phyloP scores from a whole-genome alignment of 2,329 filamentous ascomycete species.

The Fusarium tanahbumbuense region DNA sequence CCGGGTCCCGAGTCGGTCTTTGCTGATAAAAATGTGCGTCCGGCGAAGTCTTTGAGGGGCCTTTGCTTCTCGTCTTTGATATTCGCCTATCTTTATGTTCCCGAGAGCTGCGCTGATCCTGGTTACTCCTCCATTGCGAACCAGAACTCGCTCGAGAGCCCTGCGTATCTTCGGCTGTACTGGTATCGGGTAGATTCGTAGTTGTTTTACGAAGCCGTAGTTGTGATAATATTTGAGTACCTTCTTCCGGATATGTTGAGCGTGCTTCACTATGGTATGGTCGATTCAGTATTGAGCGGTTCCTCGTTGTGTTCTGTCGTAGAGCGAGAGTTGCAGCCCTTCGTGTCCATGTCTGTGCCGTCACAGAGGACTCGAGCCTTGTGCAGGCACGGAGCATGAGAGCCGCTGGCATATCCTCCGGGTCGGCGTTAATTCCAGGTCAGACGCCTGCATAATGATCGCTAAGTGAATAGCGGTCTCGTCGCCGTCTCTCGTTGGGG shows the following conservation, averaged over 20 bases:
- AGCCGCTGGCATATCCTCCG: slow-evolving; percentile 44
- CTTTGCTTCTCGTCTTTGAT: background rate
- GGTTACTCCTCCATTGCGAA: background rate
- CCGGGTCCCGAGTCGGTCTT: background rate
- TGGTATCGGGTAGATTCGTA: slow-evolving; percentile 11
- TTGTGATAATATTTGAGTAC: slow-evolving; percentile 36
- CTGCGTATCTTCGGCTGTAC: background rate
- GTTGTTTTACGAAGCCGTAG: slow-evolving; percentile 18
- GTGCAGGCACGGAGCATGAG: slow-evolving; percentile 41
- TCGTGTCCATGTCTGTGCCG: slow-evolving; percentile 32
- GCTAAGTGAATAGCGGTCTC: slow-evolving; percentile 13
- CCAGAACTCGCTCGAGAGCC: background rate
- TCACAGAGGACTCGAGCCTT: slow-evolving; percentile 39
- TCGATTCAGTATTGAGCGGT: slow-evolving; percentile 15
- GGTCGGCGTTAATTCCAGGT: slow-evolving; percentile 36
- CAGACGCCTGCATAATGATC: slow-evolving; percentile 39
- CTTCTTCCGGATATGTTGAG: background rate
- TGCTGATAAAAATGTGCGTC: background rate
- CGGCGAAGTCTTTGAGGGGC: background rate
- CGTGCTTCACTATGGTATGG: slow-evolving; percentile 21
- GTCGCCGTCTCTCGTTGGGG: slow-evolving; percentile 8
- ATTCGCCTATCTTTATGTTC: background rate
- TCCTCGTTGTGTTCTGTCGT: slow-evolving; percentile 18
- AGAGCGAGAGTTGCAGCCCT: slow-evolving; percentile 25
- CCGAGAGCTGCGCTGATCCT: background rate